These are phyloP conservation scores for Auriscalpium microsporum DNA, from an alignment of 768 basidiomycete species.

Conservation along the genomic window DNA sequence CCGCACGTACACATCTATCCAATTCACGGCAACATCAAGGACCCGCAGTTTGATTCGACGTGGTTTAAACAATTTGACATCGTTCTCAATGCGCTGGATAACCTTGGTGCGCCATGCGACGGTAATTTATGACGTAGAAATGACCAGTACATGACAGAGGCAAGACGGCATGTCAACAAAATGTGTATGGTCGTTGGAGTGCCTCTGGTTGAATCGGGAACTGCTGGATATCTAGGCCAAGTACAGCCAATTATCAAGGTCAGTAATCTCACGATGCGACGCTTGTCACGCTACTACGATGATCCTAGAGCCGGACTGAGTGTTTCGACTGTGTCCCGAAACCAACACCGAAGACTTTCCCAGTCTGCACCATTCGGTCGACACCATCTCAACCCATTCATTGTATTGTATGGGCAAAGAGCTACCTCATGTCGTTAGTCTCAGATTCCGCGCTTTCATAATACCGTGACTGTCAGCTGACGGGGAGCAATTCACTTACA, in stretches of 20 bases:
- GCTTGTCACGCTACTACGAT: not conserved
- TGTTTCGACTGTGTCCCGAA: constrained; percentile 97
- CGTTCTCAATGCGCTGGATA: constrained; percentile 93
- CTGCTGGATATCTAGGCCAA: constrained; percentile 94
- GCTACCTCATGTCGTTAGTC: constrained; percentile 81
- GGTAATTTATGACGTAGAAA: not conserved
- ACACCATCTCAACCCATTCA: constrained; percentile 97
- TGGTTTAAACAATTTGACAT: constrained; percentile 92
- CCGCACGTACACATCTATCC: constrained; percentile 82
- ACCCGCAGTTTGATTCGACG: constrained; percentile 74
- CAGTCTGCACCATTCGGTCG: constrained; percentile 95
- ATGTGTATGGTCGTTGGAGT: constrained; percentile 93
- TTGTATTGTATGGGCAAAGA: constrained; percentile 99
- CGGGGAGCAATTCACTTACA: constrained; percentile 22
- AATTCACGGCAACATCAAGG: constrained; percentile 94
- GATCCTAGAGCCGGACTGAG: constrained; percentile 70
- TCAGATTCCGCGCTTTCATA: not conserved
- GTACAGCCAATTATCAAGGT: constrained; percentile 92
- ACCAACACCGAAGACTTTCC: constrained; percentile 87
- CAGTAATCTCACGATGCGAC: constrained; percentile 5
- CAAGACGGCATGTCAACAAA: constrained; percentile 90
- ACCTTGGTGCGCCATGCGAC: constrained; percentile 59
- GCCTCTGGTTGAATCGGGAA: constrained; percentile 92
- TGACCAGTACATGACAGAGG: constrained; percentile 45
- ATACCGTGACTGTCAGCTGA: not conserved